These are phyloP conservation scores for Phytophthora hibernalis DNA, from an alignment of 352 stramenopile genomes.

Conservation along the genomic window DNA sequence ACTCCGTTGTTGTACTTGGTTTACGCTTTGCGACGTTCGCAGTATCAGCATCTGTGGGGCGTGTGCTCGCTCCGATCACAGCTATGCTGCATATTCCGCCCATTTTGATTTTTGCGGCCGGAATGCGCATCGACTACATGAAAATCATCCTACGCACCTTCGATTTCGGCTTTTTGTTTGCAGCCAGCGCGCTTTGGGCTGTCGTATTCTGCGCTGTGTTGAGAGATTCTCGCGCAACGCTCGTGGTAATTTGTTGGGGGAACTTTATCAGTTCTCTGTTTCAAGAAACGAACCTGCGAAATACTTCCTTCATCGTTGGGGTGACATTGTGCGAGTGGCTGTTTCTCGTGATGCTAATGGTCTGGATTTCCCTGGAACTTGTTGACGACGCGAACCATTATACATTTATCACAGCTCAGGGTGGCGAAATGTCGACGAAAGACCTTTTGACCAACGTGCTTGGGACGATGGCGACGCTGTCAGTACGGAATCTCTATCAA, in stretches of 20 bases:
- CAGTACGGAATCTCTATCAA: constrained; percentile 9
- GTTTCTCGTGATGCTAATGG: constrained; percentile 2
- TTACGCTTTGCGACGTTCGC: constrained; percentile 10
- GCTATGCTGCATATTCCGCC: constrained; percentile 14
- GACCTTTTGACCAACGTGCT: constrained; percentile 16
- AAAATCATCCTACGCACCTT: constrained; percentile 17
- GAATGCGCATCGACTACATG: constrained; percentile 10
- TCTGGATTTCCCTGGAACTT: neutral
- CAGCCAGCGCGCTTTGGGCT: constrained; percentile 14
- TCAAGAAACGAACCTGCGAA: constrained; percentile 12
- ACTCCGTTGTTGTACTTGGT: neutral
- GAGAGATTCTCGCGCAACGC: constrained; percentile 3
- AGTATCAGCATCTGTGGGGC: constrained; percentile 1
- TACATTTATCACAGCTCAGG: neutral
- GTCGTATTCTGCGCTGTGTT: constrained; percentile 8
- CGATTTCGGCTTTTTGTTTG: constrained; percentile 21
- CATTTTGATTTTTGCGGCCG: neutral
- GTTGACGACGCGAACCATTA: constrained; percentile 8
- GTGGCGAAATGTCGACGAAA: constrained; percentile 3
- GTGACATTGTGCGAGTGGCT: constrained; percentile 5
- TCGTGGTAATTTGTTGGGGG: constrained; percentile 8
- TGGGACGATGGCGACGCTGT: constrained; percentile 9
- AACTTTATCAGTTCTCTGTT: constrained; percentile 2
- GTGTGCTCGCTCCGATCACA: constrained; percentile 9
- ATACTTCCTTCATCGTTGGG: neutral